Base-by-base conservation (phyloP, 768 basidiomycete species). In the Leucocoprinus sp. region DNA sequence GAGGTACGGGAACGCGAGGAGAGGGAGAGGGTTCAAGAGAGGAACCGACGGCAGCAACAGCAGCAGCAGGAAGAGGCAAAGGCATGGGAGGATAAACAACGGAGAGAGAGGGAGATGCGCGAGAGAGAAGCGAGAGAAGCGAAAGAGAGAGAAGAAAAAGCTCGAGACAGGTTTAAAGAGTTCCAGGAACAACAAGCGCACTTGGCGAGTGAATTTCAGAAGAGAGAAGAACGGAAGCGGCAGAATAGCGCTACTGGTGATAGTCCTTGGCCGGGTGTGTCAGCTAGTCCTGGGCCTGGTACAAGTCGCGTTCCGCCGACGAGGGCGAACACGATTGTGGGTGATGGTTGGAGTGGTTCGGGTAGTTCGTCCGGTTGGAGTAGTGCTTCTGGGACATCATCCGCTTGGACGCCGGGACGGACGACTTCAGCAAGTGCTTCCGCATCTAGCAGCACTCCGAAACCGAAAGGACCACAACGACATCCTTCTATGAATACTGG, bases 141-240 rank as follows among this genome's bases (percentile, higher is more conserved):
- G 59, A 43, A 57, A 59, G 54, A 55, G 51, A 28, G 54, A 49
- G 49, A 42, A 43, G 49, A 58, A 35, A 61, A 51, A 44, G 55
- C 53, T 51, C 53, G 48, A 49, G 52, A 58, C 37, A 43, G 38
- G 28, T 33, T 60, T 31, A 43, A 61, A 27, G 60, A 63, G 40
- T 62, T 62, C 37, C 62, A 64, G 38, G 46, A 50, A 5, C 48
- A 31, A 50, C 21, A 31, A 53, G 7, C 49, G 55, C 31, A 31
- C 31, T 23, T 65, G 68, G 48, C 68, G 70, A 51, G 60, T 66
- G 46, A 66, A 73, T 26, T 70, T 62, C 64, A 62, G 31, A 60
- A 60, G 50, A 64, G 70, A n/a, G 67, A 69, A 45, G 71, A 75
- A 49, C 68, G 72, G 23, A 71, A 69, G 53, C 63, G 68, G 8